Conservation (phyloP, 1,284 basidiomycete genomes). For the Sphaerobolus stellatus region DNA sequence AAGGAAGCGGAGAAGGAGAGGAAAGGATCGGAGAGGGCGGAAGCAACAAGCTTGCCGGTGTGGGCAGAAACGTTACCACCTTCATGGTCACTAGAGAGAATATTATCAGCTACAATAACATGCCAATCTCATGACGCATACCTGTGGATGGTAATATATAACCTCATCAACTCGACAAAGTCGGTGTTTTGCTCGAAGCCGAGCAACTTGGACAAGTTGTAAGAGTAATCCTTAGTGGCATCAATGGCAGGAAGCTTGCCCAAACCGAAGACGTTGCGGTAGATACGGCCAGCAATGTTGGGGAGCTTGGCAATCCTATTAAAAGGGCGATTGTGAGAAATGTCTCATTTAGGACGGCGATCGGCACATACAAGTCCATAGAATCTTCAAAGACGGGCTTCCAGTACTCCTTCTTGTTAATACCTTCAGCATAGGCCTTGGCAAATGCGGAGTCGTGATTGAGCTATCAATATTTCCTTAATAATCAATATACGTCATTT, state of each 20-base stretch:
- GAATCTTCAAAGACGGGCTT: constrained; percentile 93
- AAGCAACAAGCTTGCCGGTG: constrained; percentile 94
- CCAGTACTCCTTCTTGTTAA: constrained; percentile 98
- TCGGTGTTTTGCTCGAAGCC: constrained; percentile 88
- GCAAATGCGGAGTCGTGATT: constrained; percentile 98
- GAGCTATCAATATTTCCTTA: constrained; percentile 47
- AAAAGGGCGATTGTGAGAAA: constrained; percentile 7
- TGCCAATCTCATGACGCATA: constrained; percentile 19
- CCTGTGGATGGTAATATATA: constrained; percentile 98
- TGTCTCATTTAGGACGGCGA: too few species aligned
- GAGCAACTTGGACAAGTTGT: constrained; percentile 89
- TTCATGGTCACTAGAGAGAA: constrained; percentile 79
- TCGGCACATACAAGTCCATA: constrained; percentile 78
- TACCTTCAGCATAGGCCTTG: constrained; percentile 89
- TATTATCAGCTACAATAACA: neutral
- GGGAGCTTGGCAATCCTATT: constrained; percentile 92
- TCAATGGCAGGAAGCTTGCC: constrained; percentile 92
- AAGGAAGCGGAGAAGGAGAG: constrained; percentile 91
- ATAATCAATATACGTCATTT: constrained; percentile 9
- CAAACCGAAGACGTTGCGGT: constrained; percentile 89
- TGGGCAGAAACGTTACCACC: constrained; percentile 99
- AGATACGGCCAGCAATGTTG: constrained; percentile 95
- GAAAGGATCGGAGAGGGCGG: constrained; percentile 98
- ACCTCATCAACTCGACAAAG: constrained; percentile 93
- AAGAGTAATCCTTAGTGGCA: constrained; percentile 86